Evolutionary conservation across 2,329 filamentous ascomycete species (phyloP), one percentile per base, ranked within the genome.

Genomic region (Pyricularia pennisetigena): DNA sequence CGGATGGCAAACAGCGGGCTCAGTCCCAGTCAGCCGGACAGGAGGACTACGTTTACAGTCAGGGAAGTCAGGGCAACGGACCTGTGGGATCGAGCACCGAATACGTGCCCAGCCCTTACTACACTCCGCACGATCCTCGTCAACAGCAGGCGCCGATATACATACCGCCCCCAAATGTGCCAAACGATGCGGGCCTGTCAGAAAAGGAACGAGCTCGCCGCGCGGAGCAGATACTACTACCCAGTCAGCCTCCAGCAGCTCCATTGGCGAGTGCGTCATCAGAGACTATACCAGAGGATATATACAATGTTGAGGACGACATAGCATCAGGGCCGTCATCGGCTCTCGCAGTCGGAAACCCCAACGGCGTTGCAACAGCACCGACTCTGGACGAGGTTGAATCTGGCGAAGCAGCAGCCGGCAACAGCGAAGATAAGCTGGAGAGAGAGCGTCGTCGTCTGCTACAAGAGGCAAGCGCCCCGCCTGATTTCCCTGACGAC

Each of bases 181-280:
- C 82, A 12, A 79, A 84, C 14, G 88, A 92, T 68, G 85, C 85
- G 69, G 83, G 81, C 4, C 79, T 93, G 35, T 88, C 90, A 14
- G 95, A 98, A 71, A 97, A 97, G 77, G 90, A 96, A 69, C 88
- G 89, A 65, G 79, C 95, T 69, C 86, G 89, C 64, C 86, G 87
- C 69, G 93, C 92, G 59, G 94, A 97, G 78, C 86, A 90, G 72
- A 86, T 89, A 64, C 80, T 97, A 5, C 79, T 97, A 26, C 94
- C 94, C 2, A 97, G 93, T 74, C 88, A 89, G 73, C 94, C 92
- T 16, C 85, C 90, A 14, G 81, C 69, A 30, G 71, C 69, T 16
- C 71, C 75, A 68, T 66, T 77, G 68, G 76, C 78, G 32, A 80
- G 78, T 10, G 76, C 76, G 0, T 79, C 82, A 10, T 85, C 85